phyloP scores from a whole-genome alignment of 768 basidiomycete species.

The Boletus reticulatus region DNA sequence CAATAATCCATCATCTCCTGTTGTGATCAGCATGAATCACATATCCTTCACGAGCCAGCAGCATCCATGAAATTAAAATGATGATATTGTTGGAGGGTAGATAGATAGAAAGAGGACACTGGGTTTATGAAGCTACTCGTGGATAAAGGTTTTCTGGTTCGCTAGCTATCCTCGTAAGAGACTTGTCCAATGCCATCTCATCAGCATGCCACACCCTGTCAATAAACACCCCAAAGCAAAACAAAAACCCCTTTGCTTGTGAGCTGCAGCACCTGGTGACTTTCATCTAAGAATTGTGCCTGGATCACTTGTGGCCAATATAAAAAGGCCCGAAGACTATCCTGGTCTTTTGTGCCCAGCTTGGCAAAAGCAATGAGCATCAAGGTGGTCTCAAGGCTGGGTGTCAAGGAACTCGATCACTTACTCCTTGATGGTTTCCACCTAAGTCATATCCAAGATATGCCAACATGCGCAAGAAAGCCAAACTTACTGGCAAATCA shows the following conservation, averaged over 20 bases:
- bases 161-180: neutral
- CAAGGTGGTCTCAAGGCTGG: slow-evolving; percentile 20
- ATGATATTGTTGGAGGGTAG: neutral
- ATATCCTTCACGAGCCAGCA: slow-evolving; percentile 5
- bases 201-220: slow-evolving; percentile 2
- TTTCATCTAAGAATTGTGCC: slow-evolving; percentile 17
- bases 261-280: slow-evolving; percentile 8
- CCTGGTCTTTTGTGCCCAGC: slow-evolving; percentile 23
- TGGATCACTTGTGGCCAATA: slow-evolving; percentile 19
- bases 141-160: neutral
- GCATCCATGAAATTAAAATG: slow-evolving; percentile 2
- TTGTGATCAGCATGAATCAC: slow-evolving; percentile 24
- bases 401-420: slow-evolving; percentile 20
- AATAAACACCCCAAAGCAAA: no score
- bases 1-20: slow-evolving; percentile 24
- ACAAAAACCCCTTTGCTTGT: no score
- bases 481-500: neutral
- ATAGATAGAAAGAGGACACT: neutral
- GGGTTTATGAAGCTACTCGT: neutral
- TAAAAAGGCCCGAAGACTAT: slow-evolving; percentile 22
- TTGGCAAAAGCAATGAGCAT: slow-evolving; percentile 16
- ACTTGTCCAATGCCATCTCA: slow-evolving; percentile 1
- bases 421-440: slow-evolving; percentile 10
- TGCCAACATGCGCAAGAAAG: neutral
- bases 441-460: neutral